Percentiles rank a stretch among this genome's conserved stretches.
Conservation (phyloP, 2,329 filamentous ascomycete species). For the Ceratocystis variospora region DNA sequence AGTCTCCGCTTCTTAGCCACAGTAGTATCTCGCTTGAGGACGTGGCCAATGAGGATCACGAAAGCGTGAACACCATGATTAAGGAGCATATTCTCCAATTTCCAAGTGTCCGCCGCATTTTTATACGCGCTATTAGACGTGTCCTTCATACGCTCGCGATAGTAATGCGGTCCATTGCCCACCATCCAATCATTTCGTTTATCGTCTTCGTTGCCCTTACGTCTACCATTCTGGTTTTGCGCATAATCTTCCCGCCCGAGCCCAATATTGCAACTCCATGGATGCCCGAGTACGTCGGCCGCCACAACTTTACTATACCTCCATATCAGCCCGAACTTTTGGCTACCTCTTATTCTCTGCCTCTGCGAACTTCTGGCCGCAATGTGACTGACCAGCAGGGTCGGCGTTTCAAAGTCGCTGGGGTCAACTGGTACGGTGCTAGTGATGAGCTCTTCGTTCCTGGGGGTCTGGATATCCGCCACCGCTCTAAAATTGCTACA, state of each 20-base stretch:
- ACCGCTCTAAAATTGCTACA: slow-evolving; percentile 45
- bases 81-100: not conserved
- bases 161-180: not conserved
- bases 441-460: slow-evolving; percentile 53
- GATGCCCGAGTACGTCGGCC: slow-evolving; percentile 33
- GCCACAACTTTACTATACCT: slow-evolving; percentile 35
- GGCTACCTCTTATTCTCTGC: slow-evolving; percentile 36
- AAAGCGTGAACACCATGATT: not conserved
- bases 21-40: not conserved
- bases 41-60: not conserved
- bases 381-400: slow-evolving; percentile 45
- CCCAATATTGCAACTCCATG: slow-evolving; percentile 28
- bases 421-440: slow-evolving; percentile 58
- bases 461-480: slow-evolving; percentile 48
- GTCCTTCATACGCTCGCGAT: too few relatives aligned
- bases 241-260: slow-evolving; percentile 15
- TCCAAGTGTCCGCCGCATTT: not conserved
- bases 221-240: slow-evolving; percentile 9
- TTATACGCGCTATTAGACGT: too few relatives aligned
- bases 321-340: slow-evolving; percentile 33
- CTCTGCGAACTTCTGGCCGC: slow-evolving; percentile 45
- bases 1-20: slow-evolving; percentile 15
- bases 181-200: slow-evolving; percentile 8
- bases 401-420: slow-evolving; percentile 46
- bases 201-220: slow-evolving; percentile 7